phyloP scores from a whole-genome alignment of 768 basidiomycete species.

The Naematelia encephala region DNA sequence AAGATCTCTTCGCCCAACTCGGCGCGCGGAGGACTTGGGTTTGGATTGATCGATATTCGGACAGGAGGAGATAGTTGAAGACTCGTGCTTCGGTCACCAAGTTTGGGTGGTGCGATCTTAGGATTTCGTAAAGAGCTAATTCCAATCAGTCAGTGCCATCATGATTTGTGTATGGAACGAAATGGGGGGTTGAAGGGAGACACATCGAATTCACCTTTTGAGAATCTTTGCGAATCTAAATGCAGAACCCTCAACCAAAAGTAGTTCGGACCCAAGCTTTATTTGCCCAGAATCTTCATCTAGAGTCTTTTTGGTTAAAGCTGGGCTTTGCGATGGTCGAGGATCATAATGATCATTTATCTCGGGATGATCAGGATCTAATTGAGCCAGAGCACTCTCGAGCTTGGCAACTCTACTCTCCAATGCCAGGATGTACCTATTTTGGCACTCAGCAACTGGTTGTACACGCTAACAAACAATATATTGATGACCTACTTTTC shows the following conservation, averaged over 20 bases:
- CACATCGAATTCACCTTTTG: background rate
- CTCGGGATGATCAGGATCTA: constrained; percentile 11
- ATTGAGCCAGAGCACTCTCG: constrained; percentile 13
- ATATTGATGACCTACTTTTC: background rate
- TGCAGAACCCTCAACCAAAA: background rate
- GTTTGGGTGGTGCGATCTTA: background rate
- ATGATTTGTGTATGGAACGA: background rate
- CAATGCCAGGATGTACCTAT: constrained; percentile 11
- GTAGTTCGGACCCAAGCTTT: background rate
- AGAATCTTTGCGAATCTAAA: background rate
- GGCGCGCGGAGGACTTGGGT: constrained; percentile 8
- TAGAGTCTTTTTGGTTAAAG: background rate
- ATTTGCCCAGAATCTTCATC: background rate
- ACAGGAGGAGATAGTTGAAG: constrained; percentile 2
- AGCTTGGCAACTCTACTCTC: constrained; percentile 16
- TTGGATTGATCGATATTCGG: constrained; percentile 6
- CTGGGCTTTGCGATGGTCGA: background rate
- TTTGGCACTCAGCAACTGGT: background rate
- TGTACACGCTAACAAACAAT: background rate
- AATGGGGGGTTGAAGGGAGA: too few relatives aligned
- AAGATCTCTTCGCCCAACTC: constrained; percentile 6
- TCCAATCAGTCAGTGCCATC: background rate
- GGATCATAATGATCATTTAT: constrained; percentile 14
- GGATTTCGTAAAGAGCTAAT: background rate
- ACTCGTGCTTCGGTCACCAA: background rate